Base-by-base conservation (phyloP, 139 green algal genomes). In the Chlorella sp. region DNA sequence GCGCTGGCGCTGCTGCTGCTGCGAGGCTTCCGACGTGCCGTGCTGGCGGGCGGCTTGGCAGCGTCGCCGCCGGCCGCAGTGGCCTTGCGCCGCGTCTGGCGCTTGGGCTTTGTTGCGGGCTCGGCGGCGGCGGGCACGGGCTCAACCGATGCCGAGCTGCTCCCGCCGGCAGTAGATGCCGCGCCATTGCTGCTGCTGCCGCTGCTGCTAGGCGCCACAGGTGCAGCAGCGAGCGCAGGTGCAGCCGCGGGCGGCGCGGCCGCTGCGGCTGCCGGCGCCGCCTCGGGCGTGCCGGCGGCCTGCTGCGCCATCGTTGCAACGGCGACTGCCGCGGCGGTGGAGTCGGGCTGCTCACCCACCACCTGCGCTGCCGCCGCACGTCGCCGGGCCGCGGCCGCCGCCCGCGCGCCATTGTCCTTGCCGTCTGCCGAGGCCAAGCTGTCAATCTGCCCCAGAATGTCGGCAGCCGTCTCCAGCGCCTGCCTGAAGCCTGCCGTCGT, bases 401-500 rank as follows among this genome's bases (percentile, higher is more conserved):
- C 65, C n/a, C 5, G 8, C 12, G 35, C 33, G 31, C 33, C 60
- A 35, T 33, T 12, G 11, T 23, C 4, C 61, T 29, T 27, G 38
- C 25, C 36, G 6, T 35, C 61, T 5, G 36, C 21, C 38, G 29
- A 36, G 17, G 21, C 40, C 12, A 45, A 45, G 3, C 50, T 60
- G 45, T 71, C 60, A 19, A 68, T 61, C 27, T 62, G 31, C 41
- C 41, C 50, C 46, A 89, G 65, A 21, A 88, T 62, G 41, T 62
- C 67, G 27, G 75, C 58, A 2, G 79, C 79, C 4, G 53, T 73
- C 31, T 81, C 60, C 42, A 89, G 46, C 0, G 82, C 82, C 41
- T 80, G n/a, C 27, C 64, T 60, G 77, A 89, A 89, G 17, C 77
- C 72, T 2, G 45, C 58, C 5, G 79, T 82, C 1, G 71, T 79